These are phyloP conservation scores for Nitzschia sp. DNA, from an alignment of 108 stramenopile species.

Conservation along the genomic window DNA sequence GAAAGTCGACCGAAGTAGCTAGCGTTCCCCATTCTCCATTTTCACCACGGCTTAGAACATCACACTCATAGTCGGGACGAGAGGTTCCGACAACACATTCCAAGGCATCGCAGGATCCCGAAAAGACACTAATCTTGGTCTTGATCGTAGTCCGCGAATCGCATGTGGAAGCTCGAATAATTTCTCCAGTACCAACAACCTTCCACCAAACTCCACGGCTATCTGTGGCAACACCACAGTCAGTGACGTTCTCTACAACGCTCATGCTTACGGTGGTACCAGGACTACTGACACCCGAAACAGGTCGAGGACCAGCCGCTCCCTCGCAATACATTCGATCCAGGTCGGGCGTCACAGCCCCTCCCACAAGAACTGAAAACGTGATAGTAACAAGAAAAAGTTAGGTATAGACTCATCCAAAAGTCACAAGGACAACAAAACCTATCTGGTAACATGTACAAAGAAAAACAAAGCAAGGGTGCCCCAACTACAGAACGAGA, in stretches of 20 bases:
- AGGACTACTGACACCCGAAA: conserved; percentile 26
- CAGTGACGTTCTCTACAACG: conserved; percentile 16
- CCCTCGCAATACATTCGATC: conserved; percentile 5
- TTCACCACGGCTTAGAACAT: background rate
- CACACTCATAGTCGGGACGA: conserved; percentile 30
- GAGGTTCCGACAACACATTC: conserved; percentile 17
- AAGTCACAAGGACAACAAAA: no score
- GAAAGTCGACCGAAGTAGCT: conserved; percentile 23
- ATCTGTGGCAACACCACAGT: conserved; percentile 25
- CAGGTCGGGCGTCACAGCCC: no score
- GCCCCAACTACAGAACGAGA: no score
- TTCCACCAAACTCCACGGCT: conserved; percentile 38
- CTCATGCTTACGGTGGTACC: conserved; percentile 17
- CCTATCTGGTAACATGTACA: no score
- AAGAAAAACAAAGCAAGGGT: no score
- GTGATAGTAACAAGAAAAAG: no score
- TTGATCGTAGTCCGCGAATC: conserved; percentile 31
- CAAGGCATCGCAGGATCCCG: conserved; percentile 26
- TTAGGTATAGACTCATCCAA: no score
- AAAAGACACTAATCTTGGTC: conserved; percentile 37
- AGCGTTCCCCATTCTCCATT: conserved; percentile 28
- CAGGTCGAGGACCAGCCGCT: conserved; percentile 24
- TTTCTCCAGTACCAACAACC: conserved; percentile 29
- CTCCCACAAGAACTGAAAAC: no score
- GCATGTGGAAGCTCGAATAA: conserved; percentile 27